Percentiles rank a stretch among this genome's conserved stretches.
Conservation (phyloP, 805 yeast genomes). For the Debaryomyces prosopidis region DNA sequence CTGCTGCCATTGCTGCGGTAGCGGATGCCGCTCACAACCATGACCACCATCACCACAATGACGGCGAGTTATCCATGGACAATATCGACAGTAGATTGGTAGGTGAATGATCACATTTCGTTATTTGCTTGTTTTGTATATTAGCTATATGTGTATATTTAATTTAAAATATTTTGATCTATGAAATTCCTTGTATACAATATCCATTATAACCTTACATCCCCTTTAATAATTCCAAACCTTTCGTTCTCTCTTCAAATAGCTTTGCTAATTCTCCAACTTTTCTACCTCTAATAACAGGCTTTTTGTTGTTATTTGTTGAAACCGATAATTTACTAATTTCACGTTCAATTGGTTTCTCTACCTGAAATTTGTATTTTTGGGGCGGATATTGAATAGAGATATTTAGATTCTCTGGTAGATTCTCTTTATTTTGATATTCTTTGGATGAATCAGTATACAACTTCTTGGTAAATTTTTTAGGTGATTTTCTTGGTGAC, state of each 20-base stretch:
- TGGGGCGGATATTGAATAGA: conserved; percentile 39
- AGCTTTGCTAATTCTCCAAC: conserved; percentile 63
- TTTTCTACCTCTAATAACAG: conserved; percentile 54
- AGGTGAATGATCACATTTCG: conserved; percentile 29
- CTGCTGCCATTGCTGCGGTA: conserved; percentile 45
- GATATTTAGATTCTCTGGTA: conserved; percentile 23
- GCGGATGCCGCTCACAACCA: conserved; percentile 34
- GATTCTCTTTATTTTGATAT: conserved; percentile 1
- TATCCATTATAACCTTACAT: conserved; percentile 13
- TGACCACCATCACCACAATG: conserved; percentile 21
- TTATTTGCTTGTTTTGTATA: conserved; percentile 1
- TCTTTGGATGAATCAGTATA: neutral
- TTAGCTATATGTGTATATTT: conserved; percentile 1
- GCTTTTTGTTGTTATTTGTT: conserved; percentile 20
- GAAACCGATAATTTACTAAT: neutral
- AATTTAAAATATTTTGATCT: conserved; percentile 9
- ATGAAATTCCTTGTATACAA: neutral
- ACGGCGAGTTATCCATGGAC: conserved; percentile 40
- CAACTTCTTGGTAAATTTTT: neutral
- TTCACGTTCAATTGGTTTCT: conserved; percentile 1
- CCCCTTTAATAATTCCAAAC: conserved; percentile 32
- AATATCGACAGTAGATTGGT: conserved; percentile 47
- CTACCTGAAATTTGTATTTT: conserved; percentile 27
- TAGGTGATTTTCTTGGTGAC: neutral
- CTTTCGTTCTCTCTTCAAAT: conserved; percentile 59